These are phyloP conservation scores for Mucor piriformis DNA, from an alignment of 371 early-diverging fungal genomes.

Conservation along the genomic window DNA sequence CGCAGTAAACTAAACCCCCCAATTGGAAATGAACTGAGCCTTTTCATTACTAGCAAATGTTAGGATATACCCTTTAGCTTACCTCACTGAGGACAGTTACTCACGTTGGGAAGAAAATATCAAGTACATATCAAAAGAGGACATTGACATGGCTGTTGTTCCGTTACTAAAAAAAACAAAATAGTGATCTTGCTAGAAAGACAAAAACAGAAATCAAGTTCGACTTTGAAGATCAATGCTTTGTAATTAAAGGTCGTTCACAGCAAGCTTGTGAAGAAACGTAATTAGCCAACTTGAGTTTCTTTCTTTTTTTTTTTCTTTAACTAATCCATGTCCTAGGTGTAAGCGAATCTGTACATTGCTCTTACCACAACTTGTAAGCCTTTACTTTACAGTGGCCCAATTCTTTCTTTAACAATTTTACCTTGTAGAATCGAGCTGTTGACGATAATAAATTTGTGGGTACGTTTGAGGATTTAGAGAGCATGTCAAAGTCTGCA, in stretches of 20 bases:
- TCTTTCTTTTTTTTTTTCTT: not conserved
- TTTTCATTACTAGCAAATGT: constrained; percentile 12
- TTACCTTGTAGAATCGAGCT: not conserved
- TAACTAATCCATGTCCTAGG: not conserved
- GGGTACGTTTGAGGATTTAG: constrained; percentile 17
- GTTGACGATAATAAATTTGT: constrained; percentile 11
- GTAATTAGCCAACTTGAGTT: constrained; percentile 4
- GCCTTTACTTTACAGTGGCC: too few relatives aligned
- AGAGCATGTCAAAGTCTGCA: not conserved
- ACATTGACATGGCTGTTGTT: too few relatives aligned
- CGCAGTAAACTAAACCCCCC: too few relatives aligned
- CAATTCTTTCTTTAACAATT: too few relatives aligned
- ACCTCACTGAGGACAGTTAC: constrained; percentile 2
- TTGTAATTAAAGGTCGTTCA: constrained; percentile 23
- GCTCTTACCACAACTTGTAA: constrained; percentile 16
- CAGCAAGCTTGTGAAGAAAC: constrained; percentile 21
- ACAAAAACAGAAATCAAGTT: constrained; percentile 17
- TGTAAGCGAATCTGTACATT: not conserved
- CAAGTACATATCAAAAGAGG: not conserved
- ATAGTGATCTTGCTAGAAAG: constrained; percentile 13
- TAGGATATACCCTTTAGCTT: constrained; percentile 10
- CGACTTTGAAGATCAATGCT: constrained; percentile 18
- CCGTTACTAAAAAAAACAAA: not conserved
- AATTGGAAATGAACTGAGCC: not conserved
- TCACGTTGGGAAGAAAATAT: not conserved